Evolutionary conservation across 108 stramenopile species (phyloP), one percentile per base, ranked within the genome.

Genomic region (Cylindrotheca fusiformis): DNA sequence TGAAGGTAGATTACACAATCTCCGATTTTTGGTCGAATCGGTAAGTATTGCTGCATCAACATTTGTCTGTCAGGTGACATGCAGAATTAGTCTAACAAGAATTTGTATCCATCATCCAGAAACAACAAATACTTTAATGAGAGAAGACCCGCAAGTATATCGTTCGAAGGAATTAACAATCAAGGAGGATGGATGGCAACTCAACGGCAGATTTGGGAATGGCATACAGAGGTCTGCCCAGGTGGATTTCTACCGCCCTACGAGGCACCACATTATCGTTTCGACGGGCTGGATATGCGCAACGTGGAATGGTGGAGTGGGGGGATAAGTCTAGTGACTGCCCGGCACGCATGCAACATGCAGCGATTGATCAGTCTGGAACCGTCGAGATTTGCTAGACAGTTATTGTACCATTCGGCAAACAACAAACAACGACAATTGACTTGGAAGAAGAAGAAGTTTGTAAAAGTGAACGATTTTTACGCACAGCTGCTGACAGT

Each of bases 401-500:
- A 84, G 31, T 55, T 87, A 45, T 22, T 87, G 27, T 87, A 87
- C 52, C 86, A 87, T 47, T 72, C 78, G 12, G 69, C 83, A 25
- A 87, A 87, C 54, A 87, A 85, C 79, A 90, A 85, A 47, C 86
- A 83, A 45, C 68, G 74, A 32, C 83, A 80, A 29, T 54, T 79
- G n/a, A 32, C 46, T 0, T 26, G 33, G 3, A 67, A 55, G 20
- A 54, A 24, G 12, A 66, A 78, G 18, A 57, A 62, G 21, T 79
- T 90, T 49, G 62, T 78, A 27, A 76, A 83, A 56, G 72, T 78
- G 2, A 76, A 81, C 28, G 68, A 83, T 41, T 77, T 87, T n/a
- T 49, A 87, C 60, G 89, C 85, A 2, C 83, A 91, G 58, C 54
- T 91, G 58, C 78, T 87, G 68, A 85, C 89, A 2, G 80, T 91